These are phyloP conservation scores for Prasinococcaceae sp. DNA, from an alignment of 139 green algal species.

Conservation along the genomic window DNA sequence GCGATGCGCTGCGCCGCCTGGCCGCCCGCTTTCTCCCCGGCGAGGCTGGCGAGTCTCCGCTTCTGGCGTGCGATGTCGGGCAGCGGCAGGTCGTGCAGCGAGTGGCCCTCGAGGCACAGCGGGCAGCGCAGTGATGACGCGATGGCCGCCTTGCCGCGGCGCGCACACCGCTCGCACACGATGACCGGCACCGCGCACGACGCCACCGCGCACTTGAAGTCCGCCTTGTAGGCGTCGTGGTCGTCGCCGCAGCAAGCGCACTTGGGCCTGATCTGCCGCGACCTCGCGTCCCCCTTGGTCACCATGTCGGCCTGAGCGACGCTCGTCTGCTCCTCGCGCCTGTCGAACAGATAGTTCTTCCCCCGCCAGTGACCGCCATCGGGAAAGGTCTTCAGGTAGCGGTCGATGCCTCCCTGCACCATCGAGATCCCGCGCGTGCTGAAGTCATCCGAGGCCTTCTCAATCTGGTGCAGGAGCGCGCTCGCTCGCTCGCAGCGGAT, in stretches of 20 bases:
- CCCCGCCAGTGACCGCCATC: slow-evolving; percentile 12
- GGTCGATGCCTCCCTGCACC: slow-evolving; percentile 10
- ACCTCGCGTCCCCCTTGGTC: no score
- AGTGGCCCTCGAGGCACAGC: slow-evolving; percentile 2
- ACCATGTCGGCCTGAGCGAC: neutral
- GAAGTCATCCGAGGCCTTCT: neutral
- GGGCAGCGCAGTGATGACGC: neutral
- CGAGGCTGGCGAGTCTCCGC: no score
- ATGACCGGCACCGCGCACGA: slow-evolving; percentile 11
- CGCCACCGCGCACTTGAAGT: neutral
- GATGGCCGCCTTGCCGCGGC: neutral
- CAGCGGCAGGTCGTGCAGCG: no score
- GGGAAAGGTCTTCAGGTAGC: slow-evolving; percentile 18
- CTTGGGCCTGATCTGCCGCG: neutral
- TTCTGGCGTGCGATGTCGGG: no score
- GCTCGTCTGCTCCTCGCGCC: slow-evolving; percentile 1
- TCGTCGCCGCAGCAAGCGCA: neutral
- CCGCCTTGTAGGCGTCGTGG: neutral
- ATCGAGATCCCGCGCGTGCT: slow-evolving; percentile 4
- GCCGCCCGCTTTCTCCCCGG: no score
- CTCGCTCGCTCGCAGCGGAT: slow-evolving; percentile 18
- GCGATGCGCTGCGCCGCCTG: no score
- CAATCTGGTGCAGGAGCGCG: slow-evolving; percentile 3
- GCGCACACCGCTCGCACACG: slow-evolving; percentile 2
- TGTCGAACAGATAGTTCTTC: slow-evolving; percentile 18